Evolutionary conservation across 192 early-diverging fungal genomes (phyloP).

Genomic region (Rhizoclosmatium sp.): DNA sequence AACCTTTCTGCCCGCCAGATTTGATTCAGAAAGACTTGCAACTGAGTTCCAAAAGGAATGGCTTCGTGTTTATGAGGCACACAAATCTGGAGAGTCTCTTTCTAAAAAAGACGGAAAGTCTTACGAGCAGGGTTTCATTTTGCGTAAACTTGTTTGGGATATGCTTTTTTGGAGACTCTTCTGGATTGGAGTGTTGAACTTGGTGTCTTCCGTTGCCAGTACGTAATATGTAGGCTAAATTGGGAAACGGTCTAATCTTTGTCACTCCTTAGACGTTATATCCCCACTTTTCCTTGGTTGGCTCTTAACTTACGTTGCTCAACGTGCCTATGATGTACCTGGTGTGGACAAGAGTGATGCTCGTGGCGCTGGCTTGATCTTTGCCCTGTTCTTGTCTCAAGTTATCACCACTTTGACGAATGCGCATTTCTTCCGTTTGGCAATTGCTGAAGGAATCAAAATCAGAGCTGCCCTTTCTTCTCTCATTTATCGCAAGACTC

Average conservation of each 20-base stretch:
- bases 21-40: slow-evolving; percentile 43
- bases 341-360: slow-evolving; percentile 4
- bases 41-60: slow-evolving; percentile 43
- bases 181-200: slow-evolving; percentile 34
- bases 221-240: too few species aligned
- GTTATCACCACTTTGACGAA: slow-evolving; percentile 39
- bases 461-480: slow-evolving; percentile 58
- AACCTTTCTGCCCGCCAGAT: not conserved
- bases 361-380: slow-evolving; percentile 15
- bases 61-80: slow-evolving; percentile 25
- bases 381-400: slow-evolving; percentile 28
- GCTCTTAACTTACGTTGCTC: slow-evolving; percentile 42
- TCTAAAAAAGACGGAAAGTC: not conserved
- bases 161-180: not conserved
- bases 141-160: slow-evolving; percentile 28
- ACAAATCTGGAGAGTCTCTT: not conserved
- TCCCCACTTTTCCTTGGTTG: slow-evolving; percentile 56
- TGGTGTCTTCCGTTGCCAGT: not conserved
- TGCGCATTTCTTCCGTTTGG: slow-evolving; percentile 51
- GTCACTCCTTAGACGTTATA: not conserved
- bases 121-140: slow-evolving; percentile 19
- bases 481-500: slow-evolving; percentile 68
- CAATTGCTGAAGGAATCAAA: slow-evolving; percentile 47
- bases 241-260: too few species aligned
- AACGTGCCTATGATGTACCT: slow-evolving; percentile 14